These are phyloP conservation scores for Lachancea fermentati DNA, from an alignment of 805 yeast genomes.

Conservation along the genomic window DNA sequence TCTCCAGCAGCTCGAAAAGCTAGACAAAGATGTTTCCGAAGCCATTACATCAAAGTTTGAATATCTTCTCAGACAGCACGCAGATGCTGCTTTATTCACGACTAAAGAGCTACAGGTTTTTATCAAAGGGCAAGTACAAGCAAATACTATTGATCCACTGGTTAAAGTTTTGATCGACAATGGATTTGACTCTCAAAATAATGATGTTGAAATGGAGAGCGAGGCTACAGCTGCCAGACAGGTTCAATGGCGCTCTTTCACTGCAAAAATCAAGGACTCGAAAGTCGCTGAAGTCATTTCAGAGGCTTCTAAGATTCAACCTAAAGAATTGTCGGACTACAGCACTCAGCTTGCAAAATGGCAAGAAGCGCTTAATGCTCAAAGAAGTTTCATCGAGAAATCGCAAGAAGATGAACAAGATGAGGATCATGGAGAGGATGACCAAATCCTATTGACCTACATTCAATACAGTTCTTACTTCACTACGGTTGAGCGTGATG, in stretches of 20 bases:
- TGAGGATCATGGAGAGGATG: constrained; percentile 57
- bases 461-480: constrained; percentile 63
- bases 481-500: constrained; percentile 69
- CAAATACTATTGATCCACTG: constrained; percentile 29
- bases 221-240: constrained; percentile 37
- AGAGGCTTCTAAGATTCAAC: constrained; percentile 33
- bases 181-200: constrained; percentile 30
- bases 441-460: constrained; percentile 70
- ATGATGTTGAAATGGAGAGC: constrained; percentile 12
- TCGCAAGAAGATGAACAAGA: constrained; percentile 40
- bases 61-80: constrained; percentile 26
- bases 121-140: constrained; percentile 14
- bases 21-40: constrained; percentile 19
- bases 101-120: constrained; percentile 22
- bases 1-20: constrained; percentile 13
- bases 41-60: constrained; percentile 24
- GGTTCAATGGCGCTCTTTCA: constrained; percentile 53
- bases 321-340: constrained; percentile 41
- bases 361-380: constrained; percentile 63
- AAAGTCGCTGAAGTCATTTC: constrained; percentile 61
- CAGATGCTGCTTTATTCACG: constrained; percentile 20
- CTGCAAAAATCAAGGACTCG: constrained; percentile 61
- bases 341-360: constrained; percentile 57
- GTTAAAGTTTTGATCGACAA: constrained; percentile 34
- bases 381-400: constrained; percentile 49